Conservation (phyloP, 2,329 filamentous ascomycete species). For the Aureobasidium uvarum region DNA sequence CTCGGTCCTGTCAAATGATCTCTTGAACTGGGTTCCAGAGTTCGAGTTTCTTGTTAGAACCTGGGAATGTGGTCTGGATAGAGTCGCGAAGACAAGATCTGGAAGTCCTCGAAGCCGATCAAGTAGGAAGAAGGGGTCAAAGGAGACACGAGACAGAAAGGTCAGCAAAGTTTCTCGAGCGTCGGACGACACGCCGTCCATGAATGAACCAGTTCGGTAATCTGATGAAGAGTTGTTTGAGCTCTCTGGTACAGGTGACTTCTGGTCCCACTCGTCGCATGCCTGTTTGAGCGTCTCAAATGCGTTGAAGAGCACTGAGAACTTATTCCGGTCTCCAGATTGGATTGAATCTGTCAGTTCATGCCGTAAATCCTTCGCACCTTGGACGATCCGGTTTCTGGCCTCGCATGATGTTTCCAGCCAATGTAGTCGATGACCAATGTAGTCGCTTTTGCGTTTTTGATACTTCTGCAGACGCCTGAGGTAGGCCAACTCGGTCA, state of each 20-base stretch:
- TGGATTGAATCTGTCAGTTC: slow-evolving; percentile 76
- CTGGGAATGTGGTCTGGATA: slow-evolving; percentile 1
- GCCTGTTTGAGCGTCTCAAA: slow-evolving; percentile 64
- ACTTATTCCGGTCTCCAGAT: slow-evolving; percentile 73
- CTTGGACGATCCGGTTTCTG: slow-evolving; percentile 70
- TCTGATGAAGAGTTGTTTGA: not conserved
- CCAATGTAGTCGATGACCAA: slow-evolving; percentile 69
- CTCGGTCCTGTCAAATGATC: slow-evolving; percentile 50
- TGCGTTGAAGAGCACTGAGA: slow-evolving; percentile 71
- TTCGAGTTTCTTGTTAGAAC: slow-evolving; percentile 43
- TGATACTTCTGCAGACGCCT: slow-evolving; percentile 77
- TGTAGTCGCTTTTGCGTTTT: slow-evolving; percentile 73
- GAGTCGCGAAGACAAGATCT: slow-evolving; percentile 65
- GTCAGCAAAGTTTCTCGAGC: slow-evolving; percentile 72
- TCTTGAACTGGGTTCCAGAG: slow-evolving; percentile 41
- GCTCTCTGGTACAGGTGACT: not conserved
- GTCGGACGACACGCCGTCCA: slow-evolving; percentile 70
- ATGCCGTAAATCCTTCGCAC: slow-evolving; percentile 70
- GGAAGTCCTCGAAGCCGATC: slow-evolving; percentile 74
- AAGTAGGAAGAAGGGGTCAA: slow-evolving; percentile 84
- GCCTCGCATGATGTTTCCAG: slow-evolving; percentile 72
- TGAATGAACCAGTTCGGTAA: slow-evolving; percentile 47
- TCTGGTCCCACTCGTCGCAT: slow-evolving; percentile 43
- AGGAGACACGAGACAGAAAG: slow-evolving; percentile 78
- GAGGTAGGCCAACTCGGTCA: slow-evolving; percentile 75